Base-by-base conservation (phyloP, 78 protist species). In the Cavenderia fasciculata region DNA sequence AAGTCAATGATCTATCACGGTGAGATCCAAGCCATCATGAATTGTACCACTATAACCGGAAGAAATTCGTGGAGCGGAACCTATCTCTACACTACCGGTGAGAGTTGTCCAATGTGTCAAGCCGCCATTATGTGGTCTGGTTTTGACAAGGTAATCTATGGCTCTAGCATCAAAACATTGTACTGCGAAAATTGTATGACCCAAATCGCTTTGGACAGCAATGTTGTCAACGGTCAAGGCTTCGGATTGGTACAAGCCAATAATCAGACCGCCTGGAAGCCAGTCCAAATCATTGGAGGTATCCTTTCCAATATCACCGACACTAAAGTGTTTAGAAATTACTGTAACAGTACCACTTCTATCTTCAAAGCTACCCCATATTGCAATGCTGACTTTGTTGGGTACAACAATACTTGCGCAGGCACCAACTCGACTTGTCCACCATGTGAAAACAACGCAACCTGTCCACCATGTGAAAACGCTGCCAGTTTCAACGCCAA, bases 41-140 rank as follows among this genome's bases (percentile, higher is more conserved):
- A 76, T 40, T 76, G 86, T 21, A 41, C 86, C 0, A 5, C 8
- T 12, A 46, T 62, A 16, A 34, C 40, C 38, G 7, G 6, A 19
- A 76, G 47, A 16, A 38, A 46, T 0, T 62, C 86, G 38, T 76
- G 71, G 74, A 63, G 62, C 44, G 86, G 68, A 25, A 27, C 59
- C 34, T 46, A 18, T 5, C 6, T 76, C 19, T 76, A 76, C 74
- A 76, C 86, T 7, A 76, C 86, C 36, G 86, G 86, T 76, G 86
- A 76, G 34, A 54, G 74, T 44, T 76, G 86, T 36, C 63, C 62
- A 46, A 76, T 76, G 86, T 77, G 87, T 23, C 74, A 59, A 19
- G 57, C 63, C 4, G 87, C 74, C 19, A 38, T 38, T 1, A 73
- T 73, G 82, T 38, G 82, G 82, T n/a, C 47, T 16, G 72, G 72